A percentile compares a stretch with the other conserved stretches of the same genome.
Conservation (phyloP, 805 yeast species). For the Lachancea meyersii region DNA sequence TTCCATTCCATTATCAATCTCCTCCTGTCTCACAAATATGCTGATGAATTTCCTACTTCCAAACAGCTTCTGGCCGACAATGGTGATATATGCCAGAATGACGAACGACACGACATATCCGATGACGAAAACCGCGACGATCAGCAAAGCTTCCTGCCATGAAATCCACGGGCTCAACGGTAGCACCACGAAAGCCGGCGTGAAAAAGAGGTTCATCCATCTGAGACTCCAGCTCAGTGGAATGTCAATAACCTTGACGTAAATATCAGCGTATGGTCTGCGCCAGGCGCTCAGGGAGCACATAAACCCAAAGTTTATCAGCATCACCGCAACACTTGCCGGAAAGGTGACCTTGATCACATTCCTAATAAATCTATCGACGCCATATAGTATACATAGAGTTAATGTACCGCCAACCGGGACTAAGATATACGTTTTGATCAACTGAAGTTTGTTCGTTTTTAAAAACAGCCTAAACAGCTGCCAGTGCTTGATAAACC, state of each 20-base stretch:
- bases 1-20: slow-evolving; percentile 14
- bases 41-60: slow-evolving; percentile 26
- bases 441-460: slow-evolving; percentile 9
- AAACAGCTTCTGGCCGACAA: slow-evolving; percentile 35
- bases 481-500: slow-evolving; percentile 9
- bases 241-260: slow-evolving; percentile 38
- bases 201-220: slow-evolving; percentile 75
- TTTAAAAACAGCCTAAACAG: slow-evolving; percentile 13
- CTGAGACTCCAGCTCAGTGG: slow-evolving; percentile 60
- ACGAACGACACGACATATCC: slow-evolving; percentile 54
- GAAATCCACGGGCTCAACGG: slow-evolving; percentile 63
- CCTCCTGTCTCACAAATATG: slow-evolving; percentile 15
- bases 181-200: slow-evolving; percentile 67
- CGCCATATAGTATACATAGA: slow-evolving; percentile 20
- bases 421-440: slow-evolving; percentile 17
- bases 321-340: slow-evolving; percentile 23
- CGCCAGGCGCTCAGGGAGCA: slow-evolving; percentile 15
- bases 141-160: slow-evolving; percentile 62
- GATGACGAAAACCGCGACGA: slow-evolving; percentile 64
- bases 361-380: slow-evolving; percentile 16
- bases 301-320: slow-evolving; percentile 20
- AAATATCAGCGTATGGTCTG: slow-evolving; percentile 13
- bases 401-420: slow-evolving; percentile 17
- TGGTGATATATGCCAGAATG: slow-evolving; percentile 44
- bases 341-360: slow-evolving; percentile 19